phyloP scores from a whole-genome alignment of 202 grass and related monocot genomes.

The Setaria italica region DNA sequence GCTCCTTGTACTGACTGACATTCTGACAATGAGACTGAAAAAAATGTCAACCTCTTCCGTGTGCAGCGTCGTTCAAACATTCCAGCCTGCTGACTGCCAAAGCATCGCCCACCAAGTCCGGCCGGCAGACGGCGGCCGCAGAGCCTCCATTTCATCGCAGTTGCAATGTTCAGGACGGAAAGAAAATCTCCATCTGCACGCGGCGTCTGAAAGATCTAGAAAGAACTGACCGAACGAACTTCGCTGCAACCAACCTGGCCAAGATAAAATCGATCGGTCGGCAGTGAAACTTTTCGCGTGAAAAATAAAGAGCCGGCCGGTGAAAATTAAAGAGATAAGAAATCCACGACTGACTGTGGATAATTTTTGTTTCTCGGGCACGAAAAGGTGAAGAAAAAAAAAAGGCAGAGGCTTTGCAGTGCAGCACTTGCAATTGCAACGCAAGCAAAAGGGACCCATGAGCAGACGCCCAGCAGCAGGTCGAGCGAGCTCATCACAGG shows the following conservation, averaged over 20 bases:
- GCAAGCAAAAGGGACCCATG: slow-evolving; percentile 57
- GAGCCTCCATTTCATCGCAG: neutral
- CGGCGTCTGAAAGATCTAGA: slow-evolving; percentile 6
- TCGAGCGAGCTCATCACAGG: neutral
- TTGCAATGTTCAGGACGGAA: neutral
- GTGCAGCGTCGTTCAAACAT: slow-evolving; percentile 2
- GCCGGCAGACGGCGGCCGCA: slow-evolving; percentile 3
- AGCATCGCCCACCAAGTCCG: slow-evolving; percentile 6
- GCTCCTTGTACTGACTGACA: neutral
- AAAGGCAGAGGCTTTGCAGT: slow-evolving; percentile 51
- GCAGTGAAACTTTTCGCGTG: neutral
- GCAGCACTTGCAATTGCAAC: slow-evolving; percentile 56
- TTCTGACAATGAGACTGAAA: slow-evolving; percentile 25
- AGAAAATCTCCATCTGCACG: neutral
- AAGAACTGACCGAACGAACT: neutral
- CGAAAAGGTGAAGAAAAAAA: neutral
- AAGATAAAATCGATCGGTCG: neutral
- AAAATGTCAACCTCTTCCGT: slow-evolving; percentile 32
- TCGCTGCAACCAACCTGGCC: neutral
- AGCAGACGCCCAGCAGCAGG: slow-evolving; percentile 18
- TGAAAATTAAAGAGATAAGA: neutral
- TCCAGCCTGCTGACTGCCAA: slow-evolving; percentile 26
- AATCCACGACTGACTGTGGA: neutral
- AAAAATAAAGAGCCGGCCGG: neutral
- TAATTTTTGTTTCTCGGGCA: neutral